Percentiles rank a stretch among this genome's conserved stretches.
These are phyloP conservation scores for Clohesyomyces aquaticus DNA, from an alignment of 495 filamentous ascomycete species.

Conservation along the genomic window DNA sequence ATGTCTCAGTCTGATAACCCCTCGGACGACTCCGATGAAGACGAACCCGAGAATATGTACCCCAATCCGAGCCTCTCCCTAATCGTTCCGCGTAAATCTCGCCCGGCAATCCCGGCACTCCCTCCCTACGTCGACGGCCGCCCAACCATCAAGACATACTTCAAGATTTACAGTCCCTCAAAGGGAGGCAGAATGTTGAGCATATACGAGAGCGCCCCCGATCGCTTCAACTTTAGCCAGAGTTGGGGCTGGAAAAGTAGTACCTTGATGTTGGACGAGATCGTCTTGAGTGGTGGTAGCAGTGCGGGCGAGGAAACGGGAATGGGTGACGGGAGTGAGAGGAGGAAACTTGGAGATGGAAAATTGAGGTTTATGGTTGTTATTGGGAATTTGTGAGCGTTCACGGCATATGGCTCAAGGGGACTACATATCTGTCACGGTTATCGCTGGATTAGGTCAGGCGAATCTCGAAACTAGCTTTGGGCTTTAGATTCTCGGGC, in stretches of 20 bases:
- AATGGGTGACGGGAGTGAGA: conserved; percentile 42
- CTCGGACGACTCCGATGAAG: conserved; percentile 18
- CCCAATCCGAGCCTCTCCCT: conserved; percentile 20
- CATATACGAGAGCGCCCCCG: conserved; percentile 62
- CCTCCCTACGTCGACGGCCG: conserved; percentile 59
- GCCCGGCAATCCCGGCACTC: conserved; percentile 48
- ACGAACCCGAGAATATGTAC: conserved; percentile 29
- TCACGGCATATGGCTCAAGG: neutral
- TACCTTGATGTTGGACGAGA: conserved; percentile 60
- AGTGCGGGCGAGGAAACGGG: conserved; percentile 24
- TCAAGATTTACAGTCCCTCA: conserved; percentile 64
- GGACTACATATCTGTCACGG: too few species aligned
- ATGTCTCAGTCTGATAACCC: conserved; percentile 17
- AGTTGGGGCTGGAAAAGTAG: conserved; percentile 68
- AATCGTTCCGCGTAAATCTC: conserved; percentile 11
- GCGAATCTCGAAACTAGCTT: too few species aligned
- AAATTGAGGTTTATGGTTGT: conserved; percentile 63
- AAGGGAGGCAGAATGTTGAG: conserved; percentile 61
- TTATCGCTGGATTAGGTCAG: too few species aligned
- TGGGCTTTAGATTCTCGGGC: too few species aligned
- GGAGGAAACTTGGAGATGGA: conserved; percentile 47
- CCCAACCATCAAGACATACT: conserved; percentile 64
- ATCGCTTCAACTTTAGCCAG: conserved; percentile 66
- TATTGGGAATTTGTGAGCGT: conserved; percentile 51
- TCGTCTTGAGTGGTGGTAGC: conserved; percentile 47